Conservation (phyloP, 2,329 filamentous ascomycete genomes). For the Teratosphaeria nubilosa region DNA sequence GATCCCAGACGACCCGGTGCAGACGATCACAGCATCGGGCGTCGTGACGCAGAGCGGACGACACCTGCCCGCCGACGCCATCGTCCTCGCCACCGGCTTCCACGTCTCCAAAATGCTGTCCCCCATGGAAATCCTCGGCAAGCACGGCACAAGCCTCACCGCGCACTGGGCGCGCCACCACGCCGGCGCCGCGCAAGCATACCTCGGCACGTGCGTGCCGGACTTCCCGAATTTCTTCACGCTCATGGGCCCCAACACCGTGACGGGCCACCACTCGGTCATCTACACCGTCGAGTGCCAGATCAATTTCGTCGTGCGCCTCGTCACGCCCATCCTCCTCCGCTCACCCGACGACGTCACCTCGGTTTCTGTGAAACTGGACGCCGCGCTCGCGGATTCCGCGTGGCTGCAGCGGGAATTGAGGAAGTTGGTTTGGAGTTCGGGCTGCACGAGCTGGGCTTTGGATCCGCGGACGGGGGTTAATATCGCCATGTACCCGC, state of each 20-base stretch:
- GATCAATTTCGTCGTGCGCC: constrained; percentile 38
- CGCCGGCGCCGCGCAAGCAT: constrained; percentile 30
- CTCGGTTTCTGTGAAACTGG: constrained; percentile 28
- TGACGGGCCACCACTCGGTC: constrained; percentile 41
- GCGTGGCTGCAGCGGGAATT: constrained; percentile 33
- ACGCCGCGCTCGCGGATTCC: constrained; percentile 28
- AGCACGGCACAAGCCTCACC: constrained; percentile 30
- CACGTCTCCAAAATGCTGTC: constrained; percentile 38
- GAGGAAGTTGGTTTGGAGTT: constrained; percentile 38
- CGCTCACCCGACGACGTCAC: constrained; percentile 13
- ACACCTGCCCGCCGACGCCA: constrained; percentile 33
- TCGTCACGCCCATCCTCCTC: constrained; percentile 34
- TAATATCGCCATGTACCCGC: constrained; percentile 45
- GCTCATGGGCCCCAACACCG: constrained; percentile 36
- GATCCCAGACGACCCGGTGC: constrained; percentile 31
- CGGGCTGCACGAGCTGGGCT: constrained; percentile 44
- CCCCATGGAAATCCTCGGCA: constrained; percentile 38
- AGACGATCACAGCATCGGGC: constrained; percentile 28
- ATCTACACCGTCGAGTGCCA: constrained; percentile 44
- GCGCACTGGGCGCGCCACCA: constrained; percentile 31
- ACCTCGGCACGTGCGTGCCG: constrained; percentile 41
- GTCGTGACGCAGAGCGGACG: constrained; percentile 31
- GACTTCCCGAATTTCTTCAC: constrained; percentile 41
- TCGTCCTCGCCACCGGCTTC: constrained; percentile 42
- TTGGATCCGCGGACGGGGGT: constrained; percentile 37